Conservation (phyloP, 1,284 basidiomycete genomes). For the Pseudomicrostroma phylloplanum region DNA sequence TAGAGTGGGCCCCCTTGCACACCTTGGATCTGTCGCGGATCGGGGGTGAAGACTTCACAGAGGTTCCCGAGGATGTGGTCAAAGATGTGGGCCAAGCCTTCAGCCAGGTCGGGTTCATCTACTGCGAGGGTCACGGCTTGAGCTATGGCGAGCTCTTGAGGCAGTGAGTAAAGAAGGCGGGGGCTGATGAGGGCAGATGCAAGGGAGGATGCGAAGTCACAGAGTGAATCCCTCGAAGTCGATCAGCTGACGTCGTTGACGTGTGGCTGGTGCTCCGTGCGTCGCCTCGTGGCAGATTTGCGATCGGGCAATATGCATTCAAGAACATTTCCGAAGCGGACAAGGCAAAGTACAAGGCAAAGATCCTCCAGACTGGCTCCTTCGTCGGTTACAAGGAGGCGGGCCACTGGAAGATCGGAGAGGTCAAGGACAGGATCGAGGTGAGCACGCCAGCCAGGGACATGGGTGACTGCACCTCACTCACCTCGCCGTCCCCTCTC, state of each 20-base stretch:
- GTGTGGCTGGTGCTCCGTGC: not conserved
- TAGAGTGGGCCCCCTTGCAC: constrained; percentile 46
- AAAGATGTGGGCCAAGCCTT: constrained; percentile 39
- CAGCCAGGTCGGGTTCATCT: constrained; percentile 42
- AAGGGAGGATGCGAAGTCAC: not conserved
- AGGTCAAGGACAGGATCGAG: constrained; percentile 52
- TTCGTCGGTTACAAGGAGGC: constrained; percentile 54
- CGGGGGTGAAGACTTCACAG: constrained; percentile 31
- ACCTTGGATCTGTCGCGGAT: constrained; percentile 44
- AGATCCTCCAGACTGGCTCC: constrained; percentile 37
- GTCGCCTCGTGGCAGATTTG: constrained; percentile 19
- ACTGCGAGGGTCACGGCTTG: constrained; percentile 47
- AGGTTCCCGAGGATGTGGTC: constrained; percentile 35
- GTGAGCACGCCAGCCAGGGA: not conserved
- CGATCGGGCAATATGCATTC: constrained; percentile 47
- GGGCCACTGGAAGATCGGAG: constrained; percentile 52
- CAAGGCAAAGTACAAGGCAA: constrained; percentile 42
- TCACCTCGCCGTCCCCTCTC: no score
- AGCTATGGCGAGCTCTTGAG: constrained; percentile 40
- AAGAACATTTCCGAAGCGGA: constrained; percentile 34
- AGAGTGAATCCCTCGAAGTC: no score
- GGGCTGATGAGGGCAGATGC: not conserved
- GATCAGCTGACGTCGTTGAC: not conserved
- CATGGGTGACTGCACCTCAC: no score
- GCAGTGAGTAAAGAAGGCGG: constrained; percentile 20